Conservation (phyloP, 768 basidiomycete genomes). For the Mycena sanguinolenta region DNA sequence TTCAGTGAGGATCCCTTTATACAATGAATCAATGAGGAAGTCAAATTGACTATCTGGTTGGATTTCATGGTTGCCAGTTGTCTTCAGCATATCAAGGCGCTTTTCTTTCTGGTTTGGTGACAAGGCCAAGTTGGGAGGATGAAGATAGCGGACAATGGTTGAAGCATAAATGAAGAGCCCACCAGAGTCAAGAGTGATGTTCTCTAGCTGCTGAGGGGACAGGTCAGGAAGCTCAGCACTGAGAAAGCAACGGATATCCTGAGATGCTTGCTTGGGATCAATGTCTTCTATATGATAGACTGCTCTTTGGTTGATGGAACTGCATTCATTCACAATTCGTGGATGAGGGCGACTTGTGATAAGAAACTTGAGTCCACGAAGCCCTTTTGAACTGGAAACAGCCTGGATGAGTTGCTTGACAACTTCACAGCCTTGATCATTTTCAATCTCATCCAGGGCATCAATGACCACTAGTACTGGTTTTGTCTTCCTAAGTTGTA, state of each 20-base stretch:
- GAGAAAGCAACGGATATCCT: not conserved
- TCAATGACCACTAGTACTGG: not conserved
- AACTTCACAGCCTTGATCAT: not conserved
- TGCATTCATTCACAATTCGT: no score
- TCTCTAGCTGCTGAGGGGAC: no score
- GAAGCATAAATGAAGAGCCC: not conserved
- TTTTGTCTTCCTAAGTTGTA: not conserved
- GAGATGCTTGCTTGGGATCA: not conserved
- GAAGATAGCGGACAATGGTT: not conserved
- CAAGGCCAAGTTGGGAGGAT: not conserved
- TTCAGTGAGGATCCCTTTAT: no score
- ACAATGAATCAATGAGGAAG: not conserved
- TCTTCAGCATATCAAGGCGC: not conserved
- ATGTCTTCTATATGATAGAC: not conserved
- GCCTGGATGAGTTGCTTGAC: not conserved
- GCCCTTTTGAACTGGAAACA: not conserved
- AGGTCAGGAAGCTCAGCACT: not conserved
- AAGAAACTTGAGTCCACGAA: not conserved
- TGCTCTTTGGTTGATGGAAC: not conserved
- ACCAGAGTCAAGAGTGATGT: not conserved
- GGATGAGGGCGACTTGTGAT: conserved; percentile 5
- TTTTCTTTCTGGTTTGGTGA: not conserved
- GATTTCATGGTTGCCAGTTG: no score
- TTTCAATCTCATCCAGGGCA: not conserved
- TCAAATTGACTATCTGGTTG: not conserved